Evolutionary conservation across 805 yeast species (phyloP), one percentile per base, ranked within the genome.

Genomic region (Sungouiella blattae): DNA sequence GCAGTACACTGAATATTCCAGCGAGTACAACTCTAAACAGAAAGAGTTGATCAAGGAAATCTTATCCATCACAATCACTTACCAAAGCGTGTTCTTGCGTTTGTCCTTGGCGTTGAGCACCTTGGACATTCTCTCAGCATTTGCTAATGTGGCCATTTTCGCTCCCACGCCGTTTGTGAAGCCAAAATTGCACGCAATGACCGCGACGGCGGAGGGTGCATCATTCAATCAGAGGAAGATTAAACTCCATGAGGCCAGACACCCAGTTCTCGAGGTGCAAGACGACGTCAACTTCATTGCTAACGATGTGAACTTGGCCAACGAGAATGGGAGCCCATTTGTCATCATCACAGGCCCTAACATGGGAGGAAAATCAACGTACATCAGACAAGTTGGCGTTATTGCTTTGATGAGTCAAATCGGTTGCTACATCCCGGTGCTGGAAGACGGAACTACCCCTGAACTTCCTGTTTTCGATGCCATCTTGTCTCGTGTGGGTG

Each of bases 341-440:
- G 69, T 78, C 6, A 83, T 93, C 14, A 87, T 93, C 17, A 89
- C 97, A 0, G 97, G 97, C 22, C 97, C 97, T 24, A 89, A 89
- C 56, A 89, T 89, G 97, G 97, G 97, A 43, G 97, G 97, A 55
- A 89, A 89, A 58, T 87, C 96, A 0, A 89, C 97, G 0, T 89
- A 85, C 57, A 87, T 89, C 32, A 73, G 96, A 44, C 95, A 89
- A 51, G 71, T 86, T 31, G 97, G 96, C 9, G 93, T 84, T 1
- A 82, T 88, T 36, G 81, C 93, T 2, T 63, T 89, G 31, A 73
- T 89, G 85, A 85, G 87, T 18, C 97, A 89, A 57, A 76, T 87
- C 14, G 97, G 97, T 1, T 83, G 93, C 40, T 89, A 83, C 53
- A 78, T 89, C 17, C 98, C 98, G 2, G 82, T 83, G 41, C 64